phyloP scores from a whole-genome alignment of 805 yeast genomes.

The Candida sanyiensis region DNA sequence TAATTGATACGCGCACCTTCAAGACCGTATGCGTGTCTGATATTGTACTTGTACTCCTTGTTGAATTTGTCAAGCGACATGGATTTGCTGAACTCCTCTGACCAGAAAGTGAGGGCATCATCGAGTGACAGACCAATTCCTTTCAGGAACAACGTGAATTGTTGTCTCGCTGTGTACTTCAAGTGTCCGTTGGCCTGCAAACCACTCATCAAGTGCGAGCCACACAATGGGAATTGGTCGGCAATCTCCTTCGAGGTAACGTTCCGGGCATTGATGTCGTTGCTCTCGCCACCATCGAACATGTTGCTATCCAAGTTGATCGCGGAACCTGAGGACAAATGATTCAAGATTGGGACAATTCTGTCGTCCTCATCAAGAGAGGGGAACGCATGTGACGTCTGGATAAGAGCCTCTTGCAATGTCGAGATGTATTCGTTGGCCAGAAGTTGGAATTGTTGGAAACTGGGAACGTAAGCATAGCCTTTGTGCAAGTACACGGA shows the following conservation, averaged over 20 bases:
- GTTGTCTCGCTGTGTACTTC: slow-evolving; percentile 79
- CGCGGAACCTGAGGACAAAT: slow-evolving; percentile 68
- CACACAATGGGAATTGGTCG: slow-evolving; percentile 80
- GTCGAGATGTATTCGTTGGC: slow-evolving; percentile 59
- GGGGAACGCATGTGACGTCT: slow-evolving; percentile 74
- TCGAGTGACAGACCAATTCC: slow-evolving; percentile 85
- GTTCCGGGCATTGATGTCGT: slow-evolving; percentile 54
- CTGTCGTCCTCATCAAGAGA: slow-evolving; percentile 90
- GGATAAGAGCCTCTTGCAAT: slow-evolving; percentile 41
- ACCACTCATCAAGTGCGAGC: slow-evolving; percentile 58
- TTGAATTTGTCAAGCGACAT: slow-evolving; percentile 70
- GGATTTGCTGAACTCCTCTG: slow-evolving; percentile 57
- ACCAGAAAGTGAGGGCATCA: slow-evolving; percentile 86
- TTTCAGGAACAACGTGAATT: slow-evolving; percentile 76
- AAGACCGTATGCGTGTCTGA: slow-evolving; percentile 85
- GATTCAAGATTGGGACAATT: slow-evolving; percentile 74
- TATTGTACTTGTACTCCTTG: slow-evolving; percentile 83
- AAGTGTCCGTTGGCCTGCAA: slow-evolving; percentile 62
- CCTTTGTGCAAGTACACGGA: slow-evolving; percentile 65
- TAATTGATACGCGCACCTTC: slow-evolving; percentile 87
- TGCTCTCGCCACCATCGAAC: slow-evolving; percentile 21
- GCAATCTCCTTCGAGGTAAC: slow-evolving; percentile 49
- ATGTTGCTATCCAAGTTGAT: slow-evolving; percentile 26
- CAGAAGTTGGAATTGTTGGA: slow-evolving; percentile 67
- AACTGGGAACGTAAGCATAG: slow-evolving; percentile 77